Base-by-base conservation (phyloP, 345 rosid species). In the Euphorbia lathyris region DNA sequence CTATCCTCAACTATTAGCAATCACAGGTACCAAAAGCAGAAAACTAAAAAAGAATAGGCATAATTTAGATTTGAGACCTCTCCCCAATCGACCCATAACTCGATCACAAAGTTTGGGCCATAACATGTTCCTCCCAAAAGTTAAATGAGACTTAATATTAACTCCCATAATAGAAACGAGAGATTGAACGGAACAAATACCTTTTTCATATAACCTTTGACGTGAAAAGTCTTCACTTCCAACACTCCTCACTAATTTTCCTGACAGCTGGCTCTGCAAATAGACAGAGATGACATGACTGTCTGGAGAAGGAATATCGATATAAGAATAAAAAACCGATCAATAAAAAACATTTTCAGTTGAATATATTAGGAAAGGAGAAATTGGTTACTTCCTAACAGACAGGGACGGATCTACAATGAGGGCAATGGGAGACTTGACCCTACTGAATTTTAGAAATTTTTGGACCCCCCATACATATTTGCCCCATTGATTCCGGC, bases 191-290 rank as follows among this genome's bases (percentile, higher is more conserved):
- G 30, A 51, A 68, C 17, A 50, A 45, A 11, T 34, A 70, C 74
- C 78, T 47, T 47, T 71, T 0, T 76, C 79, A 40, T 36, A 76
- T 63, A 76, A 71, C 58, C 79, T 71, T 52, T 76, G 63, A n/a
- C 79, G 60, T n/a, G 79, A 71, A 51, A 56, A 29, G 22, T 65
- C 69, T 69, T 70, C 78, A 12, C 52, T 52, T 64, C 64, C 66
- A 65, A 70, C 7, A 58, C 70, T 57, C 66, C 63, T 64, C 1
- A 75, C 60, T 5, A 75, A 48, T 5, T 30, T 64, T 20, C 78
- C 78, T 20, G 66, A 32, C 7, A 63, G 9, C 26, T 34, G 66
- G 50, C 78, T 75, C 74, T 75, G 34, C 58, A 74, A 40, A 66
- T 11, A 61, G 25, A 38, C 16, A 40, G 70, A 69, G 42, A 53